Base-by-base conservation (phyloP, 164 flowering plant genomes). In the Kingdonia uniflora region DNA sequence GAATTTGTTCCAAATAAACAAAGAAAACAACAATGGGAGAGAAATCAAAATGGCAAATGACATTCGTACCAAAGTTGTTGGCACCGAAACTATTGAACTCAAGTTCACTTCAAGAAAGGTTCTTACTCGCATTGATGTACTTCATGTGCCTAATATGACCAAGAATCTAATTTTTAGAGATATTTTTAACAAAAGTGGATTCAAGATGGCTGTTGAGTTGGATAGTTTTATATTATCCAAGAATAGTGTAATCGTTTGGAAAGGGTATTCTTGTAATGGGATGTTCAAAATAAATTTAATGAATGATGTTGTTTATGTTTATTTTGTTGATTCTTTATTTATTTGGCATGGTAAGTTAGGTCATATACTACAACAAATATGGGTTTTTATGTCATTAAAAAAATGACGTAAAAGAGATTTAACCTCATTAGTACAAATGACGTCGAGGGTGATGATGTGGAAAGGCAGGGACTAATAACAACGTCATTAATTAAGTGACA, bases 181-280 rank as follows among this genome's bases (percentile, higher is more conserved):
- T 25, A 20, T n/a, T 23, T 6, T 42, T 2, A 38, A 20, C 23
- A 16, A 42, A 1, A 26, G 14, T 10, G 47, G n/a, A 10, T 11
- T 23, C 13, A 42, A 25, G 35, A 2, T 42, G 1, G 39, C 26
- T 5, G 2, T 24, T 24, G 49, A 42, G 33, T 42, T 41, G 5
- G 38, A 42, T 11, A 42, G 23, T 3, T 10, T 54, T 13, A 41
- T n/a, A n/a, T n/a, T n/a, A n/a, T n/a, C n/a, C n/a, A n/a, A n/a
- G n/a, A n/a, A n/a, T n/a, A n/a, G n/a, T 54, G 35, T 23, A 3
- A 40, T 54, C 20, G 11, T 54, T 40, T 46, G 57, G n/a, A 54
- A 41, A 2, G 35, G 57, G 6, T 54, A 42, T 21, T 54, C 44
- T 53, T 53, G 47, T 43, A 21, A 43, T 1, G 20, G 47, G 11